Percentiles rank a stretch among this genome's conserved stretches.
Conservation (phyloP, 768 basidiomycete species). For the Xanthoconium stramineum region DNA sequence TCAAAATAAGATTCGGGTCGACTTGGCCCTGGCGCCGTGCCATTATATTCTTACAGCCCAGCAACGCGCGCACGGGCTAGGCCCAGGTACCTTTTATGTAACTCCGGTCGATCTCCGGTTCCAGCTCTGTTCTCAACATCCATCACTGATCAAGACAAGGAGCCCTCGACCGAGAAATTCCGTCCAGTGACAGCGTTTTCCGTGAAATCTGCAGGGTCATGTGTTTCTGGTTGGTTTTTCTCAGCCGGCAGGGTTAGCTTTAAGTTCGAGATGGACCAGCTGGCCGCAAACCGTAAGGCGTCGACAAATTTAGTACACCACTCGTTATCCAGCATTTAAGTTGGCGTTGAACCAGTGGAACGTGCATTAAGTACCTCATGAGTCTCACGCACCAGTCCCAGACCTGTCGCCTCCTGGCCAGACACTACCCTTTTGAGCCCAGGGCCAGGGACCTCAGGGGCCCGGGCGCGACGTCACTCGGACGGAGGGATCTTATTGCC, state of each 20-base stretch:
- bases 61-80: not conserved
- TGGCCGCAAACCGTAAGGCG: not conserved
- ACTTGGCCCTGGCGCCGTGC: not conserved
- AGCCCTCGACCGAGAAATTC: too few species aligned
- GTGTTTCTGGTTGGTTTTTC: too few species aligned
- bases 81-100: constrained; percentile 4
- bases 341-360: not conserved
- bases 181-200: too few species aligned
- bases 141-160: too few species aligned
- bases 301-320: not conserved
- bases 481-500: not conserved
- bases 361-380: not conserved
- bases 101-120: not conserved
- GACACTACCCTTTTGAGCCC: not conserved
- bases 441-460: too few species aligned
- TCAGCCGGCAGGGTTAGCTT: not conserved
- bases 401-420: not conserved
- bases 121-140: not conserved
- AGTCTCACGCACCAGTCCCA: not conserved
- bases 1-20: not conserved
- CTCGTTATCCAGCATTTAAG: not conserved
- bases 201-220: too few species aligned
- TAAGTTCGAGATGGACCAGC: not conserved
- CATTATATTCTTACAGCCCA: not conserved
- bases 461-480: too few species aligned